phyloP scores from a whole-genome alignment of 2,329 filamentous ascomycete species.

The Myotisia sp. region DNA sequence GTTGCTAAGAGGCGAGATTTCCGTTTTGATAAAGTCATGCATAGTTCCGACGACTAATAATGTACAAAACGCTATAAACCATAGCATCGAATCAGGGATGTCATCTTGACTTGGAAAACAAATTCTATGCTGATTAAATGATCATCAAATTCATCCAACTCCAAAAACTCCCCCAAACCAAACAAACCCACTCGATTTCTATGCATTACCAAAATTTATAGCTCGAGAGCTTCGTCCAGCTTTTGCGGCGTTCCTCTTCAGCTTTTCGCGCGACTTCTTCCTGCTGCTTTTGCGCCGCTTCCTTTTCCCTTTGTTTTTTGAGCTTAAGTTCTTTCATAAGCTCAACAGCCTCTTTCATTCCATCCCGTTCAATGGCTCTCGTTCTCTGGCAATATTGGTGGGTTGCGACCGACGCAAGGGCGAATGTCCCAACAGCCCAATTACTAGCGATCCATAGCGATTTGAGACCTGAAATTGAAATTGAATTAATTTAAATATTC shows the following conservation, averaged over 20 bases:
- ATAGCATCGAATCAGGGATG: no score
- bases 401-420: conserved; percentile 52
- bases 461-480: conserved; percentile 28
- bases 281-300: conserved; percentile 27
- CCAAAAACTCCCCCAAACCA: conserved; percentile 3
- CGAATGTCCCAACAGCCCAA: conserved; percentile 71
- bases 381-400: conserved; percentile 76
- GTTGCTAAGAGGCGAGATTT: no score
- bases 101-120: no score
- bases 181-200: no score
- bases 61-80: no score
- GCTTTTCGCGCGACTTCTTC: conserved; percentile 21
- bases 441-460: conserved; percentile 57
- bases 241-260: conserved; percentile 29
- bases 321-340: conserved; percentile 60
- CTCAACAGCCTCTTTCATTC: conserved; percentile 76
- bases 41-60: no score
- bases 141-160: conserved; percentile 4
- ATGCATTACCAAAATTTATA: conserved; percentile 36
- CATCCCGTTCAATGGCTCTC: conserved; percentile 58
- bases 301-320: conserved; percentile 42
- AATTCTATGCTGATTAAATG: no score
- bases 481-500: conserved; percentile 3
- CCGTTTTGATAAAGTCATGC: no score
- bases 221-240: conserved; percentile 31